A percentile compares a stretch with the other conserved stretches of the same genome.
Evolutionary conservation across 176 grass and related monocot genomes (phyloP).

Genomic region (Cymbopogon citratus): DNA sequence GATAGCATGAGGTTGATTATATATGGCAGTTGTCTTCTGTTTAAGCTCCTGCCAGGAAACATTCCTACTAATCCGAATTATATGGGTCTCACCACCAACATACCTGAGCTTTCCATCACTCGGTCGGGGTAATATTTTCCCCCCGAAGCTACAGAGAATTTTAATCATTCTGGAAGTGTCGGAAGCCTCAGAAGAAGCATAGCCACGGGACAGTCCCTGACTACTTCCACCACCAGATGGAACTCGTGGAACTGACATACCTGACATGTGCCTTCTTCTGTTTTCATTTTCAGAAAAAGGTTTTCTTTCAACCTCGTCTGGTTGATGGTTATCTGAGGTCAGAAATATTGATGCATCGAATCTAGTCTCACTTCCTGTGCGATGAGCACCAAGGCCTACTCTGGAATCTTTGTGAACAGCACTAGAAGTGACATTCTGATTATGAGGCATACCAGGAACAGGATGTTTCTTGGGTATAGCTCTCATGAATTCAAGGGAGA

Average conservation of each 20-base stretch:
- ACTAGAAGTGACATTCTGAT: constrained; percentile 37
- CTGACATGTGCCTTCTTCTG: constrained; percentile 51
- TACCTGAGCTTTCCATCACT: constrained; percentile 94
- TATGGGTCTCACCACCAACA: constrained; percentile 92
- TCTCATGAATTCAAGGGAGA: constrained; percentile 92
- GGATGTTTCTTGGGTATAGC: constrained; percentile 59
- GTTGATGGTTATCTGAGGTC: constrained; percentile 28
- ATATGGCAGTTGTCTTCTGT: constrained; percentile 66
- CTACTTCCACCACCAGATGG: constrained; percentile 50
- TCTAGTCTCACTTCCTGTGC: constrained; percentile 39
- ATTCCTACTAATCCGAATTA: constrained; percentile 67
- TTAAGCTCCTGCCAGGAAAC: constrained; percentile 84
- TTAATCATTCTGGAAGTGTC: constrained; percentile 68
- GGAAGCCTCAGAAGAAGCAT: constrained; percentile 69
- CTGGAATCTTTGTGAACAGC: constrained; percentile 56
- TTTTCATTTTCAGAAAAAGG: constrained; percentile 47
- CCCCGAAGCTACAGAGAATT: constrained; percentile 89
- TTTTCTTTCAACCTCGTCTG: constrained; percentile 41
- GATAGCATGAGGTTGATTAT: constrained; percentile 64
- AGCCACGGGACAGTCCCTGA: constrained; percentile 37
- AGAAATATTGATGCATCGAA: constrained; percentile 48
- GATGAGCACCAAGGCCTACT: constrained; percentile 27
- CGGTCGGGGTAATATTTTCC: constrained; percentile 87
- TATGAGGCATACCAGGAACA: constrained; percentile 39
- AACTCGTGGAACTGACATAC: constrained; percentile 40